Evolutionary conservation across 495 filamentous ascomycete species (phyloP).

Genomic region (Sordaria brevicollis): DNA sequence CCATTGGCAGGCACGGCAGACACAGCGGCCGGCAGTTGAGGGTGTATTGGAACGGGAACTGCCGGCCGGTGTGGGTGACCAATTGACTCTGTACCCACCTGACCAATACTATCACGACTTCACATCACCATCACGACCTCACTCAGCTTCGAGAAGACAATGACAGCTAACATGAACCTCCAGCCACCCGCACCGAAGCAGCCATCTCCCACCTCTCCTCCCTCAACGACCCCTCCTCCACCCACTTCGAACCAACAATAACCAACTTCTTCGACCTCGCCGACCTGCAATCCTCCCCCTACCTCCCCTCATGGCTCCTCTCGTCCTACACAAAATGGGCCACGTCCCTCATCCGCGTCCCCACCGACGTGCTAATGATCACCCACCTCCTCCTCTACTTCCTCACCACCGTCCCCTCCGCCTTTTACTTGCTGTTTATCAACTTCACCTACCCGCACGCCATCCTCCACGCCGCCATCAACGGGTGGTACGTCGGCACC

Average conservation of each 20-base stretch:
- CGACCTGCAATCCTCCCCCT: conserved; percentile 1
- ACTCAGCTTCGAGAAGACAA: neutral
- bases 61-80: neutral
- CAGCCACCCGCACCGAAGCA: neutral
- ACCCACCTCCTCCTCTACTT: conserved; percentile 68
- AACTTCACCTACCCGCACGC: conserved; percentile 57
- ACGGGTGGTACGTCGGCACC: conserved; percentile 52
- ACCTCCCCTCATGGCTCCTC: neutral
- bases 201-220: neutral
- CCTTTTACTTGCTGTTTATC: conserved; percentile 46
- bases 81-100: neutral
- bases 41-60: neutral
- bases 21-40: neutral
- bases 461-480: conserved; percentile 49
- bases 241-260: conserved; percentile 26
- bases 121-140: neutral
- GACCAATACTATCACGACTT: neutral
- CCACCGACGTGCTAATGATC: conserved; percentile 51
- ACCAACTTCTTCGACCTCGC: conserved; percentile 29
- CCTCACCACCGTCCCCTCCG: conserved; percentile 55
- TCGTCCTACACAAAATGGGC: conserved; percentile 18
- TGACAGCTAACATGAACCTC: neutral
- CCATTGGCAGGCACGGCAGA: no score
- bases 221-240: conserved; percentile 40
- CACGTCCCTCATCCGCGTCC: conserved; percentile 15